Base-by-base conservation (phyloP, 139 green algal genomes). In the Asterochloris sp. region DNA sequence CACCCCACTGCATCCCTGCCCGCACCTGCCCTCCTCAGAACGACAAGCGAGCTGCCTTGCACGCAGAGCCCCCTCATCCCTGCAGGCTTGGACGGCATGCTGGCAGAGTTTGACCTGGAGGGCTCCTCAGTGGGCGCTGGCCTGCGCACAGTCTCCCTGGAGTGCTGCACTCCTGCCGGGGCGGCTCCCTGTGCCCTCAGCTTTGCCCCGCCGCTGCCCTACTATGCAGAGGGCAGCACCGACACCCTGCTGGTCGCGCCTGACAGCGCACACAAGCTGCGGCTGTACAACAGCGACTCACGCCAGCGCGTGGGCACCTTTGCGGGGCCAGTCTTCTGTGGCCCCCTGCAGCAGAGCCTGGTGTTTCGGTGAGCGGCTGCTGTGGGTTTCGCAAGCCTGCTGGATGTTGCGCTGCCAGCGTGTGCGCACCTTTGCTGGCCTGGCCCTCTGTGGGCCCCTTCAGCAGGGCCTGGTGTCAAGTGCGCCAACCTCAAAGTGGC, bases 31-130 rank as follows among this genome's bases (percentile, higher is more conserved):
- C 16, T 9, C 1, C 24, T 29, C 71, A 76, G 16, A 38, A 6
- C 26, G 10, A 38, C 23, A 38, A 10, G n/a, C 71, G 24, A 76
- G 17, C 71, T 2, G 17, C 13, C 0, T 23, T 16, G 47, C 10
- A 76, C n/a, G n/a, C 12, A 76, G 16, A 26, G 14, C 28, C 23
- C 14, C 4, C 17, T 27, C 10, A 13, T 63, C 26, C 29, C 38
- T 80, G 63, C 78, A 82, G 78, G 62, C 17, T 62, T 63, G 12
- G 93, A 96, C 69, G 80, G 84, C 0, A 84, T 85, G 11, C 73
- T 96, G 12, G 84, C 88, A 12, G 89, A 94, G 84, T 96, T 92
- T 77, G 88, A 96, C 79, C 80, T 95, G 19, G 81, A 79, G 10
- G 76, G 14, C 8, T 84, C 62, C 24, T 78, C 82, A 10, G 77